Percentiles rank a stretch among this genome's conserved stretches.
Evolutionary conservation across 176 grass and related monocot genomes (phyloP).

Genomic region (Triticum timopheevii): DNA sequence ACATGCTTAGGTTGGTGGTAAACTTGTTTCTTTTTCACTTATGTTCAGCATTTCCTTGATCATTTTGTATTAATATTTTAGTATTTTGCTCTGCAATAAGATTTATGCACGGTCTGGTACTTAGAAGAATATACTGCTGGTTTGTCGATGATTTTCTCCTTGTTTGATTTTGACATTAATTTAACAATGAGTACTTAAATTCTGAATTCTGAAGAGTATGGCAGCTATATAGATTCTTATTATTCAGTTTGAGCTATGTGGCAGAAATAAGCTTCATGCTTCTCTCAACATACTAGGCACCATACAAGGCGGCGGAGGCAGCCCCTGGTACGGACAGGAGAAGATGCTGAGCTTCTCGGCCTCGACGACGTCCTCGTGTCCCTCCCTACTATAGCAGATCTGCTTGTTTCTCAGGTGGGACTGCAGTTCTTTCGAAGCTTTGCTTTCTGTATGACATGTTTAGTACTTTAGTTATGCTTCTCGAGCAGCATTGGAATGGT

Average conservation of each 20-base stretch:
- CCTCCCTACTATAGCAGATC: no score
- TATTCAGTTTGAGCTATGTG: not conserved
- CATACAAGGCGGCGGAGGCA: no score
- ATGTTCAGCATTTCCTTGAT: not conserved
- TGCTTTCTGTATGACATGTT: no score
- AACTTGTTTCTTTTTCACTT: slow-evolving; percentile 14
- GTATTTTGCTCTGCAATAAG: not conserved
- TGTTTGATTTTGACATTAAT: not conserved
- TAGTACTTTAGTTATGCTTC: no score
- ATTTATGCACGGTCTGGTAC: not conserved
- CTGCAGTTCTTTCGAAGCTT: no score
- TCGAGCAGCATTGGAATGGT: no score
- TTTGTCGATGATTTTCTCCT: slow-evolving; percentile 8
- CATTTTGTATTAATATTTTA: not conserved
- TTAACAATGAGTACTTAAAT: slow-evolving; percentile 14
- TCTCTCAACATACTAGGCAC: not conserved
- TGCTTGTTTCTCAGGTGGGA: no score
- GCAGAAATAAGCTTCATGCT: not conserved
- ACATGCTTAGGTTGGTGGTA: no score
- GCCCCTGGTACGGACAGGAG: no score
- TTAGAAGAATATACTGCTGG: not conserved
- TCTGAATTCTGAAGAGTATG: not conserved
- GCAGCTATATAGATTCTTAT: not conserved
- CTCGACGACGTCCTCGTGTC: no score
- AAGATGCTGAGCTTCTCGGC: no score